Conservation (phyloP, 345 rosid genomes). For the Passiflora organensis region DNA sequence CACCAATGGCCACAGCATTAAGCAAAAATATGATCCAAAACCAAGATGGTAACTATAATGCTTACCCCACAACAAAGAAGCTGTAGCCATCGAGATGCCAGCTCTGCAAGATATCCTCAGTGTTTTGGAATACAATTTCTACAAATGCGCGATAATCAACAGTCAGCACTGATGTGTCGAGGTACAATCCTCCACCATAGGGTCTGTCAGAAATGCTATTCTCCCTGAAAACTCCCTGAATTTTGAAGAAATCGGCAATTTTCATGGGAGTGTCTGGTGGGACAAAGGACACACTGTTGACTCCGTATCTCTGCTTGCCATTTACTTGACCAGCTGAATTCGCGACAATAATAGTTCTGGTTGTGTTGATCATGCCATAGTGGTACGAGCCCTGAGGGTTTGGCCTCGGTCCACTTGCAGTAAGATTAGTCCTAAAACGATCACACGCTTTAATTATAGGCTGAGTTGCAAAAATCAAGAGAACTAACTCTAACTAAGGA, state of each 20-base stretch:
- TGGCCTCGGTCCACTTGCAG: constrained; percentile 94
- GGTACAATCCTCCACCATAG: constrained; percentile 54
- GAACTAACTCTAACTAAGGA: too few relatives aligned
- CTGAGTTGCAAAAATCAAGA: too few relatives aligned
- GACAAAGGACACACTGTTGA: constrained; percentile 69
- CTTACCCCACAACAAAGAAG: constrained; percentile 91
- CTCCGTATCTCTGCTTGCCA: constrained; percentile 80
- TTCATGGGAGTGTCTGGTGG: constrained; percentile 81
- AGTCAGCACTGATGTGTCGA: constrained; percentile 66
- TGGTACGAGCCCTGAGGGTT: constrained; percentile 99
- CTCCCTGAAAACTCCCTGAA: constrained; percentile 72
- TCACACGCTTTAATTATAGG: background rate
- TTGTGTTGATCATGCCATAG: constrained; percentile 75
- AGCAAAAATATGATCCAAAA: background rate
- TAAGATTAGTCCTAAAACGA: constrained; percentile 67
- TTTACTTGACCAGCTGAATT: constrained; percentile 74
- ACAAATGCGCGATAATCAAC: constrained; percentile 61
- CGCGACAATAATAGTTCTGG: constrained; percentile 60
- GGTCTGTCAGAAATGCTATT: constrained; percentile 70
- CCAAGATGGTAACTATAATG: constrained; percentile 1
- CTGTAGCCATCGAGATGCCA: constrained; percentile 82
- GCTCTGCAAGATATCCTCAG: constrained; percentile 75
- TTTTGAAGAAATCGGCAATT: constrained; percentile 83
- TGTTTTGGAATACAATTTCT: constrained; percentile 82
- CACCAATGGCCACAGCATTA: background rate